Conservation (phyloP, 148 eudicot species). For the Amaranthus palmeri region DNA sequence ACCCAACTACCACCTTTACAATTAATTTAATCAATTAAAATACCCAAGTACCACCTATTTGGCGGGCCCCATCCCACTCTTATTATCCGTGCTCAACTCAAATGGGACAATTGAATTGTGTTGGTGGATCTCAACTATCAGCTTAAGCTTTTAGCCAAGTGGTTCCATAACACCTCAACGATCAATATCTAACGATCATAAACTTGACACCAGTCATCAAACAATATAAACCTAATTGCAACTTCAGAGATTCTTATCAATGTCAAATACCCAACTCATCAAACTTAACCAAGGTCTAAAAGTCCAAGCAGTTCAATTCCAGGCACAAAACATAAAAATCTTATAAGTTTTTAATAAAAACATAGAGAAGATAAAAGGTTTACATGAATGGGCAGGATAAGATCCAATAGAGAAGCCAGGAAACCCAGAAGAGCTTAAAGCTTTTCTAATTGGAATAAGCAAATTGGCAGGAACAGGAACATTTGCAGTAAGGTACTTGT, state of each 20-base stretch:
- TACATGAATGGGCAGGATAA: slow-evolving; percentile 66
- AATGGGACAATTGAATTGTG: too few relatives aligned
- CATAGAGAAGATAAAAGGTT: slow-evolving; percentile 11
- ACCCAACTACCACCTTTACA: too few relatives aligned
- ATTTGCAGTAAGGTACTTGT: slow-evolving; percentile 71
- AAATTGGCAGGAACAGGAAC: slow-evolving; percentile 75
- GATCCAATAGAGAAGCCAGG: slow-evolving; percentile 54
- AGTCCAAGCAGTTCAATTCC: neutral
- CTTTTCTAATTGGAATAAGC: slow-evolving; percentile 61
- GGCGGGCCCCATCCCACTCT: too few relatives aligned
- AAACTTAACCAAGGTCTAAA: neutral
- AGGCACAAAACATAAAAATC: neutral
- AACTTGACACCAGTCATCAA: neutral
- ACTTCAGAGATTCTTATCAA: neutral
- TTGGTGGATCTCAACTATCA: too few relatives aligned
- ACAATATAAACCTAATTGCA: neutral
- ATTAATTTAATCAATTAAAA: too few relatives aligned
- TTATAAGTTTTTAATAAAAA: neutral
- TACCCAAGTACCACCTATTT: too few relatives aligned
- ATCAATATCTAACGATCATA: too few relatives aligned
- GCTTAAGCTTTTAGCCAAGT: too few relatives aligned
- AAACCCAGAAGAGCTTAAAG: slow-evolving; percentile 49
- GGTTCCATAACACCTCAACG: too few relatives aligned
- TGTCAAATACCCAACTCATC: neutral
- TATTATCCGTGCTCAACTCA: too few relatives aligned